Evolutionary conservation across 345 rosid genomes (phyloP).

Genomic region (Nephelium lappaceum): DNA sequence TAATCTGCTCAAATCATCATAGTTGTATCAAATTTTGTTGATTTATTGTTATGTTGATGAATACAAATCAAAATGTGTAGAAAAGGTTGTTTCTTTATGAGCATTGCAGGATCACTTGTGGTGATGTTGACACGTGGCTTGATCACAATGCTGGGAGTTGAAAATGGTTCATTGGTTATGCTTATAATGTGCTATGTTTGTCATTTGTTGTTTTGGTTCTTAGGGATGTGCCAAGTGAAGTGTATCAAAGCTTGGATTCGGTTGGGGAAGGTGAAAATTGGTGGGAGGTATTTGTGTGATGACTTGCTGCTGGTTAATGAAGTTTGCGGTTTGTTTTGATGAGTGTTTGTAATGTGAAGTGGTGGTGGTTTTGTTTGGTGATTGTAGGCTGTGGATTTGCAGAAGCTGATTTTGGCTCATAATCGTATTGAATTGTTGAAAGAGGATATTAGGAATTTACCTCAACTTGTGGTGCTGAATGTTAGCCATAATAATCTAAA

Average conservation of each 20-base stretch:
- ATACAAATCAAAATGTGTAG: neutral
- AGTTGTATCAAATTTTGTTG: neutral
- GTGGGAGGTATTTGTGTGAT: constrained; percentile 79
- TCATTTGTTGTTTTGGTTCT: neutral
- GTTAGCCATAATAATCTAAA: constrained; percentile 78
- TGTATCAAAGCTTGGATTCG: constrained; percentile 61
- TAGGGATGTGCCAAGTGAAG: constrained; percentile 79
- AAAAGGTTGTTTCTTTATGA: neutral
- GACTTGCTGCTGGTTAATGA: neutral
- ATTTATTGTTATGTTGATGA: neutral
- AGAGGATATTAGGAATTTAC: constrained; percentile 75
- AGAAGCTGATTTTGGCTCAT: constrained; percentile 92
- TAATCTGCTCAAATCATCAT: neutral
- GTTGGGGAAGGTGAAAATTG: constrained; percentile 83
- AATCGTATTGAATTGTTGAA: constrained; percentile 69
- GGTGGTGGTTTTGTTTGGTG: constrained; percentile 7
- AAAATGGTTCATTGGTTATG: neutral
- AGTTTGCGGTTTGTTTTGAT: neutral
- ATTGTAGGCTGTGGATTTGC: constrained; percentile 80
- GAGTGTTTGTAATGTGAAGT: neutral
- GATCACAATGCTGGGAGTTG: neutral
- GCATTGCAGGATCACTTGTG: neutral
- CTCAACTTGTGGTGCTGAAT: constrained; percentile 68
- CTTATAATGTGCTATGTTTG: neutral
- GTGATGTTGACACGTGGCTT: neutral